phyloP scores from a whole-genome alignment of 2,329 filamentous ascomycete genomes.

The Lachnellula hyalina region DNA sequence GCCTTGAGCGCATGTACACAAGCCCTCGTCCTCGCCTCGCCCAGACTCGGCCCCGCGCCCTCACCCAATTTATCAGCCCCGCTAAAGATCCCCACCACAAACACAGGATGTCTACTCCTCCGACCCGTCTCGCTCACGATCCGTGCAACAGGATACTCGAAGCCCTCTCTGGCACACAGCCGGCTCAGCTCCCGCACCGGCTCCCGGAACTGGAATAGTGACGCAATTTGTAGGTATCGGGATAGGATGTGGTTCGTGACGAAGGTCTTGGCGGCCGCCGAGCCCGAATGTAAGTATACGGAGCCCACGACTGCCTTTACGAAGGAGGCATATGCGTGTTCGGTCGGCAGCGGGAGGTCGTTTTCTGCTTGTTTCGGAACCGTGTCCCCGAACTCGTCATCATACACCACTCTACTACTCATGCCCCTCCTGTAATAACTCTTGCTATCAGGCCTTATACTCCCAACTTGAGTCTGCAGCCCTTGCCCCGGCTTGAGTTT shows the following conservation, averaged over 20 bases:
- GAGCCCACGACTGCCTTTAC: slow-evolving; percentile 80
- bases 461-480: slow-evolving; percentile 45
- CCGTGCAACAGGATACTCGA: slow-evolving; percentile 79
- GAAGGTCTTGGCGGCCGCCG: slow-evolving; percentile 74
- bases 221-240: slow-evolving; percentile 68
- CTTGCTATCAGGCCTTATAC: slow-evolving; percentile 45
- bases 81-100: slow-evolving; percentile 89
- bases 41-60: slow-evolving; percentile 71
- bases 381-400: slow-evolving; percentile 79
- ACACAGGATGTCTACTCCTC: slow-evolving; percentile 78
- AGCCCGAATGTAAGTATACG: slow-evolving; percentile 79
- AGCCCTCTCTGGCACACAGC: slow-evolving; percentile 83
- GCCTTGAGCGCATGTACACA: slow-evolving; percentile 81
- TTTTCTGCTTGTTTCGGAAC: slow-evolving; percentile 27
- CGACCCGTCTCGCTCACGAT: slow-evolving; percentile 89
- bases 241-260: slow-evolving; percentile 78
- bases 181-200: slow-evolving; percentile 79
- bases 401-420: slow-evolving; percentile 72
- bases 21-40: slow-evolving; percentile 72
- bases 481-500: slow-evolving; percentile 40
- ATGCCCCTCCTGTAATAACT: slow-evolving; percentile 60
- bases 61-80: slow-evolving; percentile 89
- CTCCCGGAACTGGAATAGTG: slow-evolving; percentile 76
- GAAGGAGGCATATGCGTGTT: slow-evolving; percentile 63
- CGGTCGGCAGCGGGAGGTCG: slow-evolving; percentile 24